phyloP scores from a whole-genome alignment of 805 yeast species.

The Barnettozyma populi region DNA sequence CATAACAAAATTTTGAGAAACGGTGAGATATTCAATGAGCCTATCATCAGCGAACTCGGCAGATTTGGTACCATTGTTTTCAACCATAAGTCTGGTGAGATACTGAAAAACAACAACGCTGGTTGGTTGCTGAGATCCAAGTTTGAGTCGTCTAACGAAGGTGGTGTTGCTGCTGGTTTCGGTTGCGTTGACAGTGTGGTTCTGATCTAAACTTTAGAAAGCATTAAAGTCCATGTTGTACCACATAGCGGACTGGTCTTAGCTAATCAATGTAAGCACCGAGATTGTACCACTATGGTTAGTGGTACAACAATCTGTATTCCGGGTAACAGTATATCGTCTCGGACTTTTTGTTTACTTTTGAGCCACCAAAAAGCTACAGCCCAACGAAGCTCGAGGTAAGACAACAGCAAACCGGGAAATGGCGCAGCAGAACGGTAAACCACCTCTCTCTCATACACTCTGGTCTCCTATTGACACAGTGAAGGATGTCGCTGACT shows the following conservation, averaged over 20 bases:
- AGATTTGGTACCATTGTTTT: conserved; percentile 80
- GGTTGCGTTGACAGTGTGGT: conserved; percentile 91
- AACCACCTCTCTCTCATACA: conserved; percentile 73
- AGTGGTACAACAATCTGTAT: no score
- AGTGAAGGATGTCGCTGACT: conserved; percentile 92
- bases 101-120: conserved; percentile 58
- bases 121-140: conserved; percentile 91
- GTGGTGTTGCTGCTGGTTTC: conserved; percentile 99
- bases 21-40: conserved; percentile 57
- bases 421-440: conserved; percentile 18
- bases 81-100: conserved; percentile 53
- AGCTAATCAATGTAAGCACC: neutral
- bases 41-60: conserved; percentile 86
- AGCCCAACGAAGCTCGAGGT: neutral
- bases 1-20: conserved; percentile 68
- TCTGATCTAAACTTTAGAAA: conserved; percentile 26
- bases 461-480: conserved; percentile 98
- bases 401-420: neutral
- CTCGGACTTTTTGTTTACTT: neutral
- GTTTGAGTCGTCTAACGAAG: conserved; percentile 83
- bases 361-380: neutral
- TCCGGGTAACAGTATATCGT: neutral
- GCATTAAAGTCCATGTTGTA: no score
- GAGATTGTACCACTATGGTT: no score
- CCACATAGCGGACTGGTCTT: neutral